These are phyloP conservation scores for Debaryomyces psychrophilus DNA, from an alignment of 1,139 yeast species.

Conservation along the genomic window DNA sequence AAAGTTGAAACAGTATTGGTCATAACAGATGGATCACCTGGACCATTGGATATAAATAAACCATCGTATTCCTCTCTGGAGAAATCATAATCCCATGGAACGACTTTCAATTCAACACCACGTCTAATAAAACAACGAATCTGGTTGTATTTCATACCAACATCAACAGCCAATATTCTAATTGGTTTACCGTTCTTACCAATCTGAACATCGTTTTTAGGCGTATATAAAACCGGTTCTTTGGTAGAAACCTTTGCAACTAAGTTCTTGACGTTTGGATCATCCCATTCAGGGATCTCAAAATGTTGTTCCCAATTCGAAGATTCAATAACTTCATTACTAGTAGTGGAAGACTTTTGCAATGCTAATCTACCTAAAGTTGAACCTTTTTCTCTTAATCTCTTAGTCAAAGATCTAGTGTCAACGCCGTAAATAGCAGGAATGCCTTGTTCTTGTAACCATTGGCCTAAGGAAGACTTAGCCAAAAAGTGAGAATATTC, in stretches of 20 bases:
- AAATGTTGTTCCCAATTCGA: conserved; percentile 63
- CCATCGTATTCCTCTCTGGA: conserved; percentile 84
- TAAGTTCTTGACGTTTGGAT: conserved; percentile 89
- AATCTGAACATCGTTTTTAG: conserved; percentile 51
- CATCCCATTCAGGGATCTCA: conserved; percentile 83
- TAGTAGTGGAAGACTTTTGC: conserved; percentile 51
- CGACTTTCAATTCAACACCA: conserved; percentile 94
- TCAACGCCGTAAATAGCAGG: conserved; percentile 99
- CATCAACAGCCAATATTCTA: conserved; percentile 89
- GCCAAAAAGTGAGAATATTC: conserved; percentile 94
- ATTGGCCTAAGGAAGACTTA: conserved; percentile 84
- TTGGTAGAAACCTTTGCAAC: conserved; percentile 87
- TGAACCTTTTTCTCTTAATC: conserved; percentile 89
- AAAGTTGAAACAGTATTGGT: conserved; percentile 63
- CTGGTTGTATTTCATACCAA: conserved; percentile 98
- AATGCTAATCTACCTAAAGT: conserved; percentile 84
- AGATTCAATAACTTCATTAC: conserved; percentile 34
- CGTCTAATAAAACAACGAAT: conserved; percentile 94
- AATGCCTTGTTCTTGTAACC: conserved; percentile 89
- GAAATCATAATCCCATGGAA: conserved; percentile 94
- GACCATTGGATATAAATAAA: conserved; percentile 95
- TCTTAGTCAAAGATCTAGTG: conserved; percentile 92
- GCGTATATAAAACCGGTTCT: conserved; percentile 72
- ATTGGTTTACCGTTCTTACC: conserved; percentile 75
- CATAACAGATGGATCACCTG: conserved; percentile 97